Conservation (phyloP, 306 rosid genomes). For the Casuarina equisetifolia region DNA sequence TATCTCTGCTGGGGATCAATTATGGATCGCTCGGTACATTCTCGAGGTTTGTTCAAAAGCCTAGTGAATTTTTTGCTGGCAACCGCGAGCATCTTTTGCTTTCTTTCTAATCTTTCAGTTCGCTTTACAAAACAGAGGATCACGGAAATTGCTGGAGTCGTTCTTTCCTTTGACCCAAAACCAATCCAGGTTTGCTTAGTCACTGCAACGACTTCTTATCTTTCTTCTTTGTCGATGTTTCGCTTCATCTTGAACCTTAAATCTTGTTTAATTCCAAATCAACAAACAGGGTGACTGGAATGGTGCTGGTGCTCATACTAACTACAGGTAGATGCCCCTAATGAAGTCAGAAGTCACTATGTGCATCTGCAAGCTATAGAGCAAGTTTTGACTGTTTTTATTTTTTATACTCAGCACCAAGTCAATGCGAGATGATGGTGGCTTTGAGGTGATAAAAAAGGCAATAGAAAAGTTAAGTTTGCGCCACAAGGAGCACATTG, state of each 20-base stretch:
- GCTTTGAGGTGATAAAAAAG: slow-evolving; percentile 49
- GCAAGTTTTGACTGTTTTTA: not conserved
- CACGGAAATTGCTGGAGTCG: slow-evolving; percentile 52
- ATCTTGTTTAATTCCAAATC: not conserved
- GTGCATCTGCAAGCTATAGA: not conserved
- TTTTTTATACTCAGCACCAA: slow-evolving; percentile 38
- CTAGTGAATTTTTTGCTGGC: not conserved
- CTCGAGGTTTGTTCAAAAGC: slow-evolving; percentile 47
- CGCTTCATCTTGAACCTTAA: too few relatives aligned
- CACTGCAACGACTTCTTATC: not conserved
- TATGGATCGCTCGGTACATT: slow-evolving; percentile 58
- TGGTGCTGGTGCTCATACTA: slow-evolving; percentile 60
- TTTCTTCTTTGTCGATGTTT: not conserved
- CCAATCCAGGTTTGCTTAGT: slow-evolving; percentile 42
- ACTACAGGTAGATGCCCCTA: slow-evolving; percentile 39
- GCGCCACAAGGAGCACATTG: slow-evolving; percentile 52
- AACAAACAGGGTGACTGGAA: slow-evolving; percentile 57
- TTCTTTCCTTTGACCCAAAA: slow-evolving; percentile 56
- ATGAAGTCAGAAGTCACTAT: not conserved
- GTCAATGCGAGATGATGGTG: slow-evolving; percentile 49
- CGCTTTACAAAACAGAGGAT: slow-evolving; percentile 40
- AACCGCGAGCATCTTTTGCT: not conserved
- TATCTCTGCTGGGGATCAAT: slow-evolving; percentile 50
- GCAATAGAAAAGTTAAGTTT: slow-evolving; percentile 45
- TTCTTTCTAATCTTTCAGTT: not conserved